Conservation (phyloP, 2,329 filamentous ascomycete genomes). For the Davidsoniella virescens region DNA sequence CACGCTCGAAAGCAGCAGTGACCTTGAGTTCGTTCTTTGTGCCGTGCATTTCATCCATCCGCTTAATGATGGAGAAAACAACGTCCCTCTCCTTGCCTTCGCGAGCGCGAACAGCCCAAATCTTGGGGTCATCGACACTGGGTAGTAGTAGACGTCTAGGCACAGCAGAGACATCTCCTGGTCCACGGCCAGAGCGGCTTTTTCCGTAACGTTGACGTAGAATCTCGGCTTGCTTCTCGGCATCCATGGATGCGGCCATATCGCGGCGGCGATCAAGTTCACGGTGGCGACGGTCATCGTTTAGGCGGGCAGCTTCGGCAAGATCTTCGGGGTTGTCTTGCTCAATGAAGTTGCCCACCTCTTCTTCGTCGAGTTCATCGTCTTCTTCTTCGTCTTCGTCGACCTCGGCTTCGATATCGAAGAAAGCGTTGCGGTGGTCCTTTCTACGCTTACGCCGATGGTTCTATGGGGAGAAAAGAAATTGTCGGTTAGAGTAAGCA, state of each 20-base stretch:
- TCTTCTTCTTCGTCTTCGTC: constrained; percentile 82
- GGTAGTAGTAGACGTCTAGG: constrained; percentile 78
- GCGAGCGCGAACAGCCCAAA: constrained; percentile 87
- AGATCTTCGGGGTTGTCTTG: constrained; percentile 85
- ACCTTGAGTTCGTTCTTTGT: constrained; percentile 72
- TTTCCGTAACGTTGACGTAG: constrained; percentile 80
- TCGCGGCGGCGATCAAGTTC: constrained; percentile 89
- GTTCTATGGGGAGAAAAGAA: constrained; percentile 23
- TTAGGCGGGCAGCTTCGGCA: constrained; percentile 60
- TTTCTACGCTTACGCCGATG: constrained; percentile 69
- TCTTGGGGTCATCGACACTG: constrained; percentile 86
- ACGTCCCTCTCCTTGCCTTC: constrained; percentile 92
- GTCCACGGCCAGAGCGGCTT: constrained; percentile 46
- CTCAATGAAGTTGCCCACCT: constrained; percentile 68
- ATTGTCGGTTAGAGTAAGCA: background rate
- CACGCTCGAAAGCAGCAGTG: constrained; percentile 82
- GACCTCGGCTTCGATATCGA: constrained; percentile 96
- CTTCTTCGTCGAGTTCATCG: constrained; percentile 76
- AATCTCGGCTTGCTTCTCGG: constrained; percentile 79
- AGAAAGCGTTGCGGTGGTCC: constrained; percentile 66
- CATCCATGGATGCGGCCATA: constrained; percentile 72
- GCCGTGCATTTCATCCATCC: constrained; percentile 62
- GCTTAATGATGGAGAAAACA: constrained; percentile 73
- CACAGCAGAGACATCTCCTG: constrained; percentile 57
- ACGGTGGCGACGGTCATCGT: constrained; percentile 82